Percentiles rank a stretch among this genome's conserved stretches.
phyloP scores from a whole-genome alignment of 805 yeast genomes.

The Pichia pseudocactophila region DNA sequence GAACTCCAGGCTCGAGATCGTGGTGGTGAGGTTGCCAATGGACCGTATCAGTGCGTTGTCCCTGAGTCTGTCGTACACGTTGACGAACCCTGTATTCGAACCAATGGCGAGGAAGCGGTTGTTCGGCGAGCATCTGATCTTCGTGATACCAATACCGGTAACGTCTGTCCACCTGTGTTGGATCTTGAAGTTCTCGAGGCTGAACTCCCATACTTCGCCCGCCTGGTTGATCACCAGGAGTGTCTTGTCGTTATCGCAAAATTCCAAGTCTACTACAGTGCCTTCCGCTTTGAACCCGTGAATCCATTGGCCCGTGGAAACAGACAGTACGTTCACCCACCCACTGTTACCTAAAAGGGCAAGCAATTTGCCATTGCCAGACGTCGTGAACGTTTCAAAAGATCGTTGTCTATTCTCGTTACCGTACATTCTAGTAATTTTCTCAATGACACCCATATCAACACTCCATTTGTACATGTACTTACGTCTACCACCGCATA shows the following conservation, averaged over 20 bases:
- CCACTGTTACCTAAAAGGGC: conserved; percentile 82
- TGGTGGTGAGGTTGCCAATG: conserved; percentile 72
- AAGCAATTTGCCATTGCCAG: conserved; percentile 62
- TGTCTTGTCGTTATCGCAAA: conserved; percentile 35
- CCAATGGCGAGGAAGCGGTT: conserved; percentile 88
- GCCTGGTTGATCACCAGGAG: conserved; percentile 55
- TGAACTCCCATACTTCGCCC: conserved; percentile 90
- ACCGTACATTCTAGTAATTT: conserved; percentile 84
- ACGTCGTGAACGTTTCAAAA: conserved; percentile 76
- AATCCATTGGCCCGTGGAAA: conserved; percentile 77
- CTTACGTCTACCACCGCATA: conserved; percentile 85
- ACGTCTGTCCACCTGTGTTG: conserved; percentile 73
- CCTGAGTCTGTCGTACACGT: conserved; percentile 57
- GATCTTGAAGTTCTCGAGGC: conserved; percentile 40
- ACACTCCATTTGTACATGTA: conserved; percentile 92
- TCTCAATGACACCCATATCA: conserved; percentile 52
- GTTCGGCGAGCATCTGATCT: conserved; percentile 42
- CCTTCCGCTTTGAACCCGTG: conserved; percentile 88
- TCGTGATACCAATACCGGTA: conserved; percentile 78
- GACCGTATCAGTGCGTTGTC: conserved; percentile 47
- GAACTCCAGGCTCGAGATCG: conserved; percentile 66
- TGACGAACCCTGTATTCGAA: conserved; percentile 80
- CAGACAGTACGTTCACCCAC: conserved; percentile 77
- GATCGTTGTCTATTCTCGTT: conserved; percentile 79
- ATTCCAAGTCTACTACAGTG: conserved; percentile 69